These are phyloP conservation scores for Ascochyta fabae DNA, from an alignment of 2,329 filamentous ascomycete species.

Conservation along the genomic window DNA sequence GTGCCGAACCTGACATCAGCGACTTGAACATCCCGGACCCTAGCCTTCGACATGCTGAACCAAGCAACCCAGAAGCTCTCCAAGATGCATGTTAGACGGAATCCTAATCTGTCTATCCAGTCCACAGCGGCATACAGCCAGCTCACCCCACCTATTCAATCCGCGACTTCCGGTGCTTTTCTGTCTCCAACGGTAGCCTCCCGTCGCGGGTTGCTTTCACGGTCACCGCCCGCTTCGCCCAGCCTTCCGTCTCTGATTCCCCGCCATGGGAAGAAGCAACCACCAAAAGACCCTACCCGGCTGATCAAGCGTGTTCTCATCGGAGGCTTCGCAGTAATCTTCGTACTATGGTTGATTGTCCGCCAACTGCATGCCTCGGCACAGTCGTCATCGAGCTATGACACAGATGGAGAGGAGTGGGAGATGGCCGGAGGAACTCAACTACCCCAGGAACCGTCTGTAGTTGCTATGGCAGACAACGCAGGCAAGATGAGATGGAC, in stretches of 20 bases:
- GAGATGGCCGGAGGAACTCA: conserved; percentile 71
- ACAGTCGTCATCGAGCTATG: conserved; percentile 22
- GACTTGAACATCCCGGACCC: conserved; percentile 3
- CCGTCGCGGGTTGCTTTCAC: conserved; percentile 66
- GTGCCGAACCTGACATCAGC: conserved; percentile 11
- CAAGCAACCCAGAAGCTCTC: conserved; percentile 44
- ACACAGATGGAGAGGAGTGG: conserved; percentile 55
- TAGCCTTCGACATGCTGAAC: conserved; percentile 42
- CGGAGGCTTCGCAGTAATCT: conserved; percentile 56
- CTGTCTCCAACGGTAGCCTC: conserved; percentile 45
- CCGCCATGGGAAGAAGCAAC: conserved; percentile 67
- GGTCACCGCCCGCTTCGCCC: conserved; percentile 73
- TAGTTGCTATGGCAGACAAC: conserved; percentile 71
- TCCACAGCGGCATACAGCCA: conserved; percentile 48
- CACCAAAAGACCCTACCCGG: conserved; percentile 60
- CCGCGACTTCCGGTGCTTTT: conserved; percentile 46
- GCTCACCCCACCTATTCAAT: conserved; percentile 37
- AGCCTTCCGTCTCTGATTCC: conserved; percentile 72
- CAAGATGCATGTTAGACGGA: conserved; percentile 56
- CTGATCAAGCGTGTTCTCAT: conserved; percentile 64
- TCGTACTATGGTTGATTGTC: conserved; percentile 60
- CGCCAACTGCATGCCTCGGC: conserved; percentile 32
- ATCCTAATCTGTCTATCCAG: conserved; percentile 55
- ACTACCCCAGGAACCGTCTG: conserved; percentile 75
- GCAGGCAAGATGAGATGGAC: conserved; percentile 76